Evolutionary conservation across 805 yeast genomes (phyloP).

Genomic region (Starmerella sirachaensis): DNA sequence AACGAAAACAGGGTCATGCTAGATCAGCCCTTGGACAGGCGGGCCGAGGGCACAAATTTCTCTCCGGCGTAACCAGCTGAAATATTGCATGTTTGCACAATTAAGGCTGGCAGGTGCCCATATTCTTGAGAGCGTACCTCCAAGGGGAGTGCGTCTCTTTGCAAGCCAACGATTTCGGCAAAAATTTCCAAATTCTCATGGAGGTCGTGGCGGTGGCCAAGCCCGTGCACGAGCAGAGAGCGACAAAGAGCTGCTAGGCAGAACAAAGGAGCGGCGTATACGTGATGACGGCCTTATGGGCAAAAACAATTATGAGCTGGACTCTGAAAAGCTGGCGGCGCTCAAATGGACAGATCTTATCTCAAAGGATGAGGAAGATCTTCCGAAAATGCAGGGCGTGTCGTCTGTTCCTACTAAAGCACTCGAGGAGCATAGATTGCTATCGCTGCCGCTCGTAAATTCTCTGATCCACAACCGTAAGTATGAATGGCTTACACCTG

Average conservation of each 20-base stretch:
- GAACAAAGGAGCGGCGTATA: conserved; percentile 11
- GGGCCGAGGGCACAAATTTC: too few relatives aligned
- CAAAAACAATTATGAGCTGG: conserved; percentile 24
- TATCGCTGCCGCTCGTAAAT: conserved; percentile 27
- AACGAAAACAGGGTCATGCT: too few relatives aligned
- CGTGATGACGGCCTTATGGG: conserved; percentile 27
- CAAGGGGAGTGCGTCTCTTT: too few relatives aligned
- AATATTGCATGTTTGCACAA: too few relatives aligned
- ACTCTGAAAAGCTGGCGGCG: conserved; percentile 17
- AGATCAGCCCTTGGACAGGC: too few relatives aligned
- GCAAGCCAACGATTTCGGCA: too few relatives aligned
- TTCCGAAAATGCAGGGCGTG: conserved; percentile 15
- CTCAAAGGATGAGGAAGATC: conserved; percentile 1
- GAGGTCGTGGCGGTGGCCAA: too few relatives aligned
- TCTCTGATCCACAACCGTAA: conserved; percentile 26
- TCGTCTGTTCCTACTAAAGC: conserved; percentile 23
- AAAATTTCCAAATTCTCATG: too few relatives aligned
- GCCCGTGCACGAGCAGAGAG: too few relatives aligned
- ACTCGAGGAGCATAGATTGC: conserved; percentile 22
- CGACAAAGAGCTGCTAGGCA: conserved; percentile 11
- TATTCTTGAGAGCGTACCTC: too few relatives aligned
- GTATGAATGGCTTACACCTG: conserved; percentile 28
- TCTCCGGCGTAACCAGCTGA: too few relatives aligned
- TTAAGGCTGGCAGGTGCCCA: too few relatives aligned
- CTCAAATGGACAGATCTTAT: conserved; percentile 24